Conservation (phyloP, 345 rosid species). For the Abelmoschus esculentus region DNA sequence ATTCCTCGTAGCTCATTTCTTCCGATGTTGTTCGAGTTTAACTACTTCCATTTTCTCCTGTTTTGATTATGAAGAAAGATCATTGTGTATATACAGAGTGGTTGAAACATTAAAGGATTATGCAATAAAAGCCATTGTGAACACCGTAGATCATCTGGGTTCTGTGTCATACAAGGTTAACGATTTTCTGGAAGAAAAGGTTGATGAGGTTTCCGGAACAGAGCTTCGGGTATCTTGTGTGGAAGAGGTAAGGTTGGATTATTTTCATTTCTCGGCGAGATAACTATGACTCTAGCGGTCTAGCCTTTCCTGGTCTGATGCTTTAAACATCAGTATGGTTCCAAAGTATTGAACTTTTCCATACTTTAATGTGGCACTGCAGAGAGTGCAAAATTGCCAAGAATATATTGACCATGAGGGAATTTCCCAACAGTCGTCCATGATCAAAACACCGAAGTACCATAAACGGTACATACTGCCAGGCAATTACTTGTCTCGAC, state of each 20-base stretch:
- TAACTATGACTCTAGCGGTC: background rate
- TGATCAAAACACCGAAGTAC: constrained; percentile 74
- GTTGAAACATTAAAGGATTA: constrained; percentile 90
- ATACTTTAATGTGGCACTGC: constrained; percentile 12
- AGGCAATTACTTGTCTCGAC: constrained; percentile 27
- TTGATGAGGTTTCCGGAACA: constrained; percentile 69
- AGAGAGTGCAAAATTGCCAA: constrained; percentile 83
- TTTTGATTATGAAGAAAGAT: constrained; percentile 3
- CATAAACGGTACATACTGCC: constrained; percentile 85
- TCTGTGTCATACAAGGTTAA: constrained; percentile 85
- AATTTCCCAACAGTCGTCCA: constrained; percentile 65
- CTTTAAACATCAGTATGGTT: background rate
- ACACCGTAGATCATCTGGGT: constrained; percentile 92
- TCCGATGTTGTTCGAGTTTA: background rate
- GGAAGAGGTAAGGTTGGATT: constrained; percentile 74
- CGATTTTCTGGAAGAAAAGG: constrained; percentile 76
- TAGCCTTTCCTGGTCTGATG: background rate
- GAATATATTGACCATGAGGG: constrained; percentile 85
- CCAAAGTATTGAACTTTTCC: constrained; percentile 1
- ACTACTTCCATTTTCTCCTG: background rate
- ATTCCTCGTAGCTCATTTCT: background rate
- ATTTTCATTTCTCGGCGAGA: background rate
- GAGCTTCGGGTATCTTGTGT: constrained; percentile 78
- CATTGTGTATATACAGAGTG: constrained; percentile 43
- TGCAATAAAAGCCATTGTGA: constrained; percentile 82